Percentiles rank a stretch among this genome's conserved stretches.
phyloP scores from a whole-genome alignment of 768 basidiomycete species.

The Rhizopogon roseolus region DNA sequence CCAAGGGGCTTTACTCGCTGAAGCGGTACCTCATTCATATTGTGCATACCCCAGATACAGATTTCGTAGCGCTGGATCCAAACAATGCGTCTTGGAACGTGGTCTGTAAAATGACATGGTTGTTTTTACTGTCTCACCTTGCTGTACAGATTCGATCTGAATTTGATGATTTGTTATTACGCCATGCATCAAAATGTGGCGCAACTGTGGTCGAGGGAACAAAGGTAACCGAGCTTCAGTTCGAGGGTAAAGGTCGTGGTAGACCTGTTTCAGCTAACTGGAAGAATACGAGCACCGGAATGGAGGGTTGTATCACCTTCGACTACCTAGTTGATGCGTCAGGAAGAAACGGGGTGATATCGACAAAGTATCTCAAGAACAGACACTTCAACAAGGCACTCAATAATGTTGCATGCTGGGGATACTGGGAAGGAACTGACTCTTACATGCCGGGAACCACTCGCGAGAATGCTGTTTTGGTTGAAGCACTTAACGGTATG shows the following conservation, averaged over 20 bases:
- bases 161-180: slow-evolving; percentile 54
- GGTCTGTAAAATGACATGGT: slow-evolving; percentile 28
- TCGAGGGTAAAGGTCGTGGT: slow-evolving; percentile 9
- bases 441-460: slow-evolving; percentile 25
- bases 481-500: slow-evolving; percentile 30
- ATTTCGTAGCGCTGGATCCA: slow-evolving; percentile 50
- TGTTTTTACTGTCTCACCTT: not conserved
- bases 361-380: slow-evolving; percentile 31
- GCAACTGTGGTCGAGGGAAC: slow-evolving; percentile 52
- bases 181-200: slow-evolving; percentile 51
- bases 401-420: slow-evolving; percentile 31
- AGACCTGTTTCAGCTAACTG: slow-evolving; percentile 24
- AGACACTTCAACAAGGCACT: slow-evolving; percentile 27
- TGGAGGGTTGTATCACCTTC: slow-evolving; percentile 22
- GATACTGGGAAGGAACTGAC: slow-evolving; percentile 28
- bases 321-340: slow-evolving; percentile 33
- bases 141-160: slow-evolving; percentile 48
- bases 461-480: slow-evolving; percentile 31
- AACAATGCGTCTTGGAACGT: slow-evolving; percentile 61
- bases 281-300: slow-evolving; percentile 14
- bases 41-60: slow-evolving; percentile 40
- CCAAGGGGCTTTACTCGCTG: not conserved
- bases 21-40: not conserved
- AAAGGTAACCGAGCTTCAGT: slow-evolving; percentile 36
- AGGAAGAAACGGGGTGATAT: slow-evolving; percentile 32